Conservation (phyloP, 1,284 basidiomycete genomes). For the Wolfiporia cocos region DNA sequence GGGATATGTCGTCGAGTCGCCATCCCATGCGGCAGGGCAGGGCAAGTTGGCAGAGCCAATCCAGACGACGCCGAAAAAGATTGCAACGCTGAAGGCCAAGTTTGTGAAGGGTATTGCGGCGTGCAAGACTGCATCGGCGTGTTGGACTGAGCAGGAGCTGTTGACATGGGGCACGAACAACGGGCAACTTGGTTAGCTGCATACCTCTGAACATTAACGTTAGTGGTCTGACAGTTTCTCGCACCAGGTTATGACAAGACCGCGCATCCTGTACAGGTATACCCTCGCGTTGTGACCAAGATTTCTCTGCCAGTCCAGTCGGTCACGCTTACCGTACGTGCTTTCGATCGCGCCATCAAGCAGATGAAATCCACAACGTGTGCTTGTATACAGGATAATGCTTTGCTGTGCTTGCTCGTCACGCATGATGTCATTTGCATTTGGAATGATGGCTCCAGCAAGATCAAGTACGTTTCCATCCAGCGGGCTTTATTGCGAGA, state of each 20-base stretch:
- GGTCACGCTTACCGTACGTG: conserved; percentile 65
- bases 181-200: conserved; percentile 76
- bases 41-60: conserved; percentile 35
- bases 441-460: conserved; percentile 72
- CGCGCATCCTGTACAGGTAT: conserved; percentile 72
- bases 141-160: conserved; percentile 83
- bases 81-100: conserved; percentile 82
- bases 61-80: conserved; percentile 73
- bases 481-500: conserved; percentile 8
- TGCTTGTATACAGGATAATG: conserved; percentile 56
- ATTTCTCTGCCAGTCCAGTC: conserved; percentile 65
- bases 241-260: conserved; percentile 64
- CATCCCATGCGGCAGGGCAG: conserved; percentile 15
- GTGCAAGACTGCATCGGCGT: conserved; percentile 83
- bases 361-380: conserved; percentile 3
- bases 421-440: conserved; percentile 80
- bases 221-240: no score
- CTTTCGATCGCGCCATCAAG: neutral
- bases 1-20: conserved; percentile 78
- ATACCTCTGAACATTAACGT: neutral
- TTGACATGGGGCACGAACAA: conserved; percentile 96
- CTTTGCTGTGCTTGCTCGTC: conserved; percentile 74
- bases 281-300: conserved; percentile 82
- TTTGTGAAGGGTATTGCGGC: conserved; percentile 81
- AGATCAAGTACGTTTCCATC: conserved; percentile 54